These are phyloP conservation scores for Neurospora sp. DNA, from an alignment of 2,329 filamentous ascomycete genomes.

Conservation along the genomic window DNA sequence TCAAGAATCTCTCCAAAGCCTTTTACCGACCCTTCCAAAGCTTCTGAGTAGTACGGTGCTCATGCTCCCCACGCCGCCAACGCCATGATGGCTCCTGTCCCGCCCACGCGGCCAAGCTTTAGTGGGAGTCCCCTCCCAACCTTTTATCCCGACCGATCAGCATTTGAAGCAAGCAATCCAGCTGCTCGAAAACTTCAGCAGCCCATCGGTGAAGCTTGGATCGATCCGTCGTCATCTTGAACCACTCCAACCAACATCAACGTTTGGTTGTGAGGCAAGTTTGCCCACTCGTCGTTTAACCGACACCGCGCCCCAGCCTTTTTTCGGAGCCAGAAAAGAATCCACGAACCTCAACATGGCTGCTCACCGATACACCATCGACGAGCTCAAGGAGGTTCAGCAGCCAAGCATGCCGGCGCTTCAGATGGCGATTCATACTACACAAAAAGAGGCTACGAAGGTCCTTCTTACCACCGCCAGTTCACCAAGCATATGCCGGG, in stretches of 20 bases:
- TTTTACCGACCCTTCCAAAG: background rate
- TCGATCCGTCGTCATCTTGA: background rate
- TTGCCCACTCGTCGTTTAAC: background rate
- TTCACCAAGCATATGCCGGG: background rate
- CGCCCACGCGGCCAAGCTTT: constrained; percentile 20
- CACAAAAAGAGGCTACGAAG: no score
- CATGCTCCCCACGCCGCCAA: constrained; percentile 16
- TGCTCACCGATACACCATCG: background rate
- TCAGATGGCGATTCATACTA: background rate
- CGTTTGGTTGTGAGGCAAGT: background rate
- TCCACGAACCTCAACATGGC: background rate
- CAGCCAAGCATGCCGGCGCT: background rate
- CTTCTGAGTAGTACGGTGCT: constrained; percentile 20
- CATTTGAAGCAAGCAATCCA: background rate
- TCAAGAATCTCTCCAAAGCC: background rate
- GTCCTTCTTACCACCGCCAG: background rate
- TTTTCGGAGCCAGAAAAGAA: background rate
- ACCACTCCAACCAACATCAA: background rate
- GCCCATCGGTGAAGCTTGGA: background rate
- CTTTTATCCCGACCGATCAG: constrained; percentile 19
- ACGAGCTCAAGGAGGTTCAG: background rate
- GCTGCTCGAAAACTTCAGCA: background rate
- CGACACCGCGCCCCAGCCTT: background rate
- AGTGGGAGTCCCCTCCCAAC: constrained; percentile 27
- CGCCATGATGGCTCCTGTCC: background rate